phyloP scores from a whole-genome alignment of 1,284 basidiomycete species.

The Trichosporon inkin region DNA sequence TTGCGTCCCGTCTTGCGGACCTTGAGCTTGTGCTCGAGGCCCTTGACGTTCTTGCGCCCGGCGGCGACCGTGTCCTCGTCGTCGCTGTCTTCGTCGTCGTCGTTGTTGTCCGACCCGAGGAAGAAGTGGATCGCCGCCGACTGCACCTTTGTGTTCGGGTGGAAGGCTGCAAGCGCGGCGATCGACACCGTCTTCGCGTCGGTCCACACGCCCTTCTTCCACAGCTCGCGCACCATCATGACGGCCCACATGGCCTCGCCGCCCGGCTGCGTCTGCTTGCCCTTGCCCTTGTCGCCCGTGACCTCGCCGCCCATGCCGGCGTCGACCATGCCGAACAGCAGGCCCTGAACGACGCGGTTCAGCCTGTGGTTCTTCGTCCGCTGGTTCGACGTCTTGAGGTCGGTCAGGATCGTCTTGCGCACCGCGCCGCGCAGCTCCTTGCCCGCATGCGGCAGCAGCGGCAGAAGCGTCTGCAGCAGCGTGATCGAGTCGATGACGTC shows the following conservation, averaged over 20 bases:
- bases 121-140: conserved; percentile 97
- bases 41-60: conserved; percentile 60
- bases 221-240: conserved; percentile 87
- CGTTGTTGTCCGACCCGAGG: conserved; percentile 69
- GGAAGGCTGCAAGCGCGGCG: conserved; percentile 84
- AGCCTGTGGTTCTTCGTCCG: conserved; percentile 91
- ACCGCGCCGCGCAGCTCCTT: conserved; percentile 83
- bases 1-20: conserved; percentile 91
- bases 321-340: conserved; percentile 95
- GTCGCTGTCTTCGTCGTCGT: conserved; percentile 65
- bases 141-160: conserved; percentile 91
- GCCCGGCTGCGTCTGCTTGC: conserved; percentile 53
- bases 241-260: conserved; percentile 98
- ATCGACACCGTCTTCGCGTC: conserved; percentile 94
- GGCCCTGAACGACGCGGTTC: conserved; percentile 91
- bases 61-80: conserved; percentile 59
- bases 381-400: conserved; percentile 86
- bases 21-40: conserved; percentile 73
- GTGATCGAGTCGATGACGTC: conserved; percentile 88
- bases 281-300: conserved; percentile 67
- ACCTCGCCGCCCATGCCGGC: conserved; percentile 77
- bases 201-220: conserved; percentile 90
- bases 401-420: conserved; percentile 91
- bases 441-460: conserved; percentile 83
- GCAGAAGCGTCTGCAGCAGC: conserved; percentile 84